These are phyloP conservation scores for Leptographium procerum DNA, from an alignment of 2,329 filamentous ascomycete genomes.

Conservation along the genomic window DNA sequence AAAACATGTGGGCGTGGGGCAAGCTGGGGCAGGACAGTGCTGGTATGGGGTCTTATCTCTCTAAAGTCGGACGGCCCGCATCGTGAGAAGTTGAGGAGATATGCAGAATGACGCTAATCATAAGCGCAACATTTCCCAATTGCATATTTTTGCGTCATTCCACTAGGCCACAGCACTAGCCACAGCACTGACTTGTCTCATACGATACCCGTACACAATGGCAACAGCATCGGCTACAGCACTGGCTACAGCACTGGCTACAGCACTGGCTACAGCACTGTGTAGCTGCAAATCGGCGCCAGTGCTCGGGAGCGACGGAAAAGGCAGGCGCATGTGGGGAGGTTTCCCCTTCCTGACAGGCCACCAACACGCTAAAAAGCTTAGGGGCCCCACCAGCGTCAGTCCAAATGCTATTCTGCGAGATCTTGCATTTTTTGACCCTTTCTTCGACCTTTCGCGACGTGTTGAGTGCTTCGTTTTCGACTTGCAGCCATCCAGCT, in stretches of 20 bases:
- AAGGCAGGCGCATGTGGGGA: not conserved
- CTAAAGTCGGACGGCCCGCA: not conserved
- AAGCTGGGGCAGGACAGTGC: not conserved
- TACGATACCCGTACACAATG: too few relatives aligned
- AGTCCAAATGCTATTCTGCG: not conserved
- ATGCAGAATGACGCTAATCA: not conserved
- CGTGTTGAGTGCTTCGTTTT: not conserved
- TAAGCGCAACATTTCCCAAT: too few relatives aligned
- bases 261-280: not conserved
- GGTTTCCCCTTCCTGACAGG: not conserved
- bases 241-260: not conserved
- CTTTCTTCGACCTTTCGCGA: not conserved
- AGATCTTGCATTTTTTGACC: not conserved
- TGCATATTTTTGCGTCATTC: not conserved
- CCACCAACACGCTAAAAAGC: not conserved
- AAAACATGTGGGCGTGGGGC: not conserved
- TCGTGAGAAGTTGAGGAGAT: not conserved
- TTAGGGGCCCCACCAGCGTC: not conserved
- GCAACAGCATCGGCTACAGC: too few relatives aligned
- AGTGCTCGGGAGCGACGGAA: not conserved
- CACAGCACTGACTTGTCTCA: too few relatives aligned
- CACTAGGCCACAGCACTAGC: not conserved
- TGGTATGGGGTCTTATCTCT: not conserved
- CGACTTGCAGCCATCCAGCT: not conserved
- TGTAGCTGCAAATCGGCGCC: not conserved